Conservation (phyloP, 305 asterid species). For the Andrographis paniculata region DNA sequence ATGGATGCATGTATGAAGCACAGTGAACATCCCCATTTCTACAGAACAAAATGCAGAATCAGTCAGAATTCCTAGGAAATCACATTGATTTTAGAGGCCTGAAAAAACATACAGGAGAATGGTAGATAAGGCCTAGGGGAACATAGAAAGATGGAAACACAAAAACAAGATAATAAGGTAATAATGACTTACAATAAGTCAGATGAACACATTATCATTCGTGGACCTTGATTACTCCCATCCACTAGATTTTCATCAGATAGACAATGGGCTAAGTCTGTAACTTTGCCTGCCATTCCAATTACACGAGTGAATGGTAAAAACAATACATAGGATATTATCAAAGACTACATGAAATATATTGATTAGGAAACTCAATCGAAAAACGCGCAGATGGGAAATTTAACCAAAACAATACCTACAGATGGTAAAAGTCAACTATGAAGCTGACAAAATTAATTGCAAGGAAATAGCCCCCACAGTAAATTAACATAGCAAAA, state of each 20-base stretch:
- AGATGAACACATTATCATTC: constrained; percentile 23
- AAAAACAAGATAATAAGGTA: constrained; percentile 4
- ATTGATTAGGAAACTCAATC: too few relatives aligned
- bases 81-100: neutral
- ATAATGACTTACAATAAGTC: constrained; percentile 42
- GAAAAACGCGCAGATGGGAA: too few relatives aligned
- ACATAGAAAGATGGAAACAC: neutral
- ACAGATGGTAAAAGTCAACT: too few relatives aligned
- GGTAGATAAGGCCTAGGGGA: neutral
- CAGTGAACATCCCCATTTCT: constrained; percentile 42
- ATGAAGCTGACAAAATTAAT: too few relatives aligned
- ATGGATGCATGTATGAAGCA: constrained; percentile 56
- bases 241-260: constrained; percentile 33
- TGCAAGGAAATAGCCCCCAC: too few relatives aligned
- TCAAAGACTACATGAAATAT: too few relatives aligned
- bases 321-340: too few relatives aligned
- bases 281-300: constrained; percentile 31
- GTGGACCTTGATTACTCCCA: constrained; percentile 30
- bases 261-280: constrained; percentile 22
- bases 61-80: constrained; percentile 19
- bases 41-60: constrained; percentile 24
- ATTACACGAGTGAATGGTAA: too few relatives aligned
- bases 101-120: neutral
- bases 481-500: neutral
- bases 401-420: too few relatives aligned